Percentiles rank a stretch among this genome's conserved stretches.
Conservation (phyloP, 1,284 basidiomycete genomes). For the Thecaphora frezii region DNA sequence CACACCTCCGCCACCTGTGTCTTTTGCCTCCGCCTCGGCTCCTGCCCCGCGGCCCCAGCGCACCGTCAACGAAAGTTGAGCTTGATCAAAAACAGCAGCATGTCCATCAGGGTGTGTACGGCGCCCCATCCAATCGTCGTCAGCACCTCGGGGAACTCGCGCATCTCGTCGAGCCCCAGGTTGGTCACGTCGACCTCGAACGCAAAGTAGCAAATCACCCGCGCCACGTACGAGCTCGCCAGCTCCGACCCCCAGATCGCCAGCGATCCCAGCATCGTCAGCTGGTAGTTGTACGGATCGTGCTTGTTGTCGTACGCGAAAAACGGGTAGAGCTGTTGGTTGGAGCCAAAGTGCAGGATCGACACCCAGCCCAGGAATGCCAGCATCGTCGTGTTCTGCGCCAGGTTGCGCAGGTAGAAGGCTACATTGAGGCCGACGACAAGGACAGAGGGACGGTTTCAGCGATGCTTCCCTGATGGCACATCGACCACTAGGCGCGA, state of each 20-base stretch:
- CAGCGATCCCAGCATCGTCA: conserved; percentile 64
- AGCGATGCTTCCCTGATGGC: not conserved
- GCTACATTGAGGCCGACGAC: conserved; percentile 15
- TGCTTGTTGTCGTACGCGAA: conserved; percentile 64
- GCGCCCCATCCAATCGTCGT: conserved; percentile 62
- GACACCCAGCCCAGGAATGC: conserved; percentile 62
- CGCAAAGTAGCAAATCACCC: conserved; percentile 60
- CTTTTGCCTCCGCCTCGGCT: too few relatives aligned
- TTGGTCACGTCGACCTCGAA: conserved; percentile 64
- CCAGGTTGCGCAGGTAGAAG: conserved; percentile 65
- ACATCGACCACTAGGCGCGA: not conserved
- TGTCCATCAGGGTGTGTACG: conserved; percentile 65
- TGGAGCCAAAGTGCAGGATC: conserved; percentile 64
- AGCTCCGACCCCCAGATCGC: conserved; percentile 65
- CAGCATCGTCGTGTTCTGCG: conserved; percentile 65
- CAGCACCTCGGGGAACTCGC: conserved; percentile 62
- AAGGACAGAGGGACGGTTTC: not conserved
- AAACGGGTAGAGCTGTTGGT: conserved; percentile 65
- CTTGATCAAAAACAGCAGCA: conserved; percentile 63
- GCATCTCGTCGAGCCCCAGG: conserved; percentile 63
- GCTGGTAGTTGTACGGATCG: conserved; percentile 66
- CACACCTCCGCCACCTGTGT: too few relatives aligned
- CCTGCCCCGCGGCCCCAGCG: too few relatives aligned
- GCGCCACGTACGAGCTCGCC: conserved; percentile 62
- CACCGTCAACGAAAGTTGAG: conserved; percentile 34